Evolutionary conservation across 2,329 filamentous ascomycete species (phyloP).

Genomic region (Lachnellula subtilissima): DNA sequence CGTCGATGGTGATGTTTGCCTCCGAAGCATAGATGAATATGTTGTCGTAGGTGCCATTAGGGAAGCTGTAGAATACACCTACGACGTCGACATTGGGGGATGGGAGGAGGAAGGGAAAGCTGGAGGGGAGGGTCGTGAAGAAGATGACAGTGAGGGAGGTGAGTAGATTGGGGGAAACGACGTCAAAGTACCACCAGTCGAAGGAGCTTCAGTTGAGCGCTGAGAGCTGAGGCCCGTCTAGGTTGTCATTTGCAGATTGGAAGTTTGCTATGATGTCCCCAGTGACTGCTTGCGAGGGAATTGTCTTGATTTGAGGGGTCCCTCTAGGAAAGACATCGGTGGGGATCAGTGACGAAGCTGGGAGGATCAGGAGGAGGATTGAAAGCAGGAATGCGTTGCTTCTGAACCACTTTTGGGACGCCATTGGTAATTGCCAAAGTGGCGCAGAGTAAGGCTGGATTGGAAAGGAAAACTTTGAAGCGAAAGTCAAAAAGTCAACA

Average conservation of each 20-base stretch:
- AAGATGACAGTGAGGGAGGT: constrained; percentile 32
- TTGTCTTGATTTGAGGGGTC: background rate
- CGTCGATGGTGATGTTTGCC: constrained; percentile 11
- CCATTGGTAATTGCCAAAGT: background rate
- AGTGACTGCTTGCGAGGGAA: background rate
- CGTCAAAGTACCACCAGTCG: constrained; percentile 40
- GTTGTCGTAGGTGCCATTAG: constrained; percentile 10
- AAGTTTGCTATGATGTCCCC: constrained; percentile 68
- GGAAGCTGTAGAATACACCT: constrained; percentile 7
- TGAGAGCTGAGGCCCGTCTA: constrained; percentile 22
- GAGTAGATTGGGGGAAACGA: constrained; percentile 27
- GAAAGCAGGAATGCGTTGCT: background rate
- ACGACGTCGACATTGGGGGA: constrained; percentile 4
- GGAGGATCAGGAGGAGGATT: background rate
- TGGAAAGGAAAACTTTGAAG: background rate
- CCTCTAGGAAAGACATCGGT: background rate
- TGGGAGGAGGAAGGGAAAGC: constrained; percentile 33
- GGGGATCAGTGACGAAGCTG: background rate
- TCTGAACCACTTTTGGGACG: background rate
- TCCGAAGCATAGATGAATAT: constrained; percentile 6
- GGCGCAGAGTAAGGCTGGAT: background rate
- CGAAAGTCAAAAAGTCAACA: too few species aligned
- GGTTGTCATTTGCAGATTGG: constrained; percentile 51
- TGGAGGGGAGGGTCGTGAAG: constrained; percentile 28
- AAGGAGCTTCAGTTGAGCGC: constrained; percentile 15